phyloP scores from a whole-genome alignment of 305 asterid species.

The Solanum chacoense region DNA sequence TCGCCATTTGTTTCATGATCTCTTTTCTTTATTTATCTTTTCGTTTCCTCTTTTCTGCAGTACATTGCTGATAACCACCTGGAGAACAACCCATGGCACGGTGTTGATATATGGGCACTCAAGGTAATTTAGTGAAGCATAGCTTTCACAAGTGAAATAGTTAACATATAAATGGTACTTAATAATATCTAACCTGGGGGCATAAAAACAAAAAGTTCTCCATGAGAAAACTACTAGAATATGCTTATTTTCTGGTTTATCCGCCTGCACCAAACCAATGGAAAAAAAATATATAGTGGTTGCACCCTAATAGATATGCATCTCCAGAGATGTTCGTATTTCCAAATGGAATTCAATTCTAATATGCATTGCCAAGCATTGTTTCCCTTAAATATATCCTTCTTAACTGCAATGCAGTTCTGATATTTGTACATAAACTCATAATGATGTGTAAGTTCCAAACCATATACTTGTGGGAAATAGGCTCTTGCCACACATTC shows the following conservation, averaged over 20 bases:
- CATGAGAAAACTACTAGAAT: neutral
- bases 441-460: neutral
- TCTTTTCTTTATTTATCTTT: neutral
- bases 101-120: slow-evolving; percentile 69
- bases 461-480: neutral
- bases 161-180: neutral
- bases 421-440: neutral
- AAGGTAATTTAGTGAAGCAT: slow-evolving; percentile 43
- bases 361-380: neutral
- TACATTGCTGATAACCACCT: slow-evolving; percentile 64
- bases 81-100: slow-evolving; percentile 88
- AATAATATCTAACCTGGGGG: neutral
- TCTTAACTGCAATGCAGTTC: neutral
- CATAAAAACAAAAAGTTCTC: neutral
- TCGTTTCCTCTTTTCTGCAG: slow-evolving; percentile 27
- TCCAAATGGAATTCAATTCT: neutral
- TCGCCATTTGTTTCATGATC: neutral
- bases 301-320: neutral
- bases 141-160: neutral
- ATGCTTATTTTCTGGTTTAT: neutral
- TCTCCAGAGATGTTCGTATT: neutral
- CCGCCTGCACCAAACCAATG: neutral
- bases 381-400: neutral
- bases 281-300: neutral
- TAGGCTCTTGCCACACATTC: neutral